Evolutionary conservation across 257 asterid genomes (phyloP), one percentile per base, ranked within the genome.

Genomic region (Nicotiana paniculata): DNA sequence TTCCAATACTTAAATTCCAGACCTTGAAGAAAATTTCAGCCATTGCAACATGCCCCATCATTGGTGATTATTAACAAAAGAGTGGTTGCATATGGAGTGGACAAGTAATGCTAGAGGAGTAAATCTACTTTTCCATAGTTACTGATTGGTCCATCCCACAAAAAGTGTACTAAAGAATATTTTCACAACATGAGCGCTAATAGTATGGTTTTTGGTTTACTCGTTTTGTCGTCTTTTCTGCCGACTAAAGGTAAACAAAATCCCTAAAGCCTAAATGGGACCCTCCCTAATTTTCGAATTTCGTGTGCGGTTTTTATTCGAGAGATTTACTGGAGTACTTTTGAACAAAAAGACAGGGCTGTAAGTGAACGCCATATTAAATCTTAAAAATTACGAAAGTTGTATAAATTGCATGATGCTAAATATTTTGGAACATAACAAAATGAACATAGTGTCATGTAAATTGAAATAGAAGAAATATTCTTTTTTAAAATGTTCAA

Each of bases 241-340:
- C 86, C 82, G 79, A 84, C 86, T 84, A 26, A 64, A 35, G 3
- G 26, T 43, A 24, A 54, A 70, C 62, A 48, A 63, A 82, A 33
- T 26, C 76, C 59, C 37, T 39, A 43, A 12, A 43, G 35, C 35
- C 2, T 24, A 72, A 13, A 48, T 24, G 4, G 4, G 77, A 1
- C 16, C 24, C n/a, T 24, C 78, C 21, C 15, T 37, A 46, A 72
- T 21, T 5, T 16, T 3, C 2, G 6, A 70, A 28, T 28, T 28
- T 28, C 32, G 32, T 28, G 37, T 72, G 4, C 39, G 24, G n/a
- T 72, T 11, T 62, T 62, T 24, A 4, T 55, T 55, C 61, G 2
- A 4, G 18, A 37, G 54, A 68, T 67, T 69, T 69, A 37, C 43
- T 5, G 39, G 18, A 69, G 18, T 39, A n/a, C 77, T 69, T 69